phyloP scores from a whole-genome alignment of 2,329 filamentous ascomycete genomes.

The Calonectria ilicicola region DNA sequence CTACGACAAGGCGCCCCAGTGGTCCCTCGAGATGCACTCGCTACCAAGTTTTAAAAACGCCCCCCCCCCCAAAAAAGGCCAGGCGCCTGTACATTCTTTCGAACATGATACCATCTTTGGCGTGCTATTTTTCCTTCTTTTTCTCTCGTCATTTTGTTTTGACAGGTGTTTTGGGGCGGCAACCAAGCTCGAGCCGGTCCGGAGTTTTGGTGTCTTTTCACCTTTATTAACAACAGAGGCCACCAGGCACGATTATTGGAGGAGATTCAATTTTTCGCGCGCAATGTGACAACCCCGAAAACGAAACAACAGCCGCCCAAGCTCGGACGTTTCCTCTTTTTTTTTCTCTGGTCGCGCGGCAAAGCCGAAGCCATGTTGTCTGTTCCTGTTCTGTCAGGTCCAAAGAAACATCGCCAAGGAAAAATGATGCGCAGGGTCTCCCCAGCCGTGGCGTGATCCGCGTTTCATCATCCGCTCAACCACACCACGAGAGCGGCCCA shows the following conservation, averaged over 20 bases:
- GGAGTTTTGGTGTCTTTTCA: slow-evolving; percentile 8
- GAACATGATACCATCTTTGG: neutral
- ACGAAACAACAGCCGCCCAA: neutral
- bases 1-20: slow-evolving; percentile 39
- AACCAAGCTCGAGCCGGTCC: neutral
- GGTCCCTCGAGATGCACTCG: slow-evolving; percentile 31
- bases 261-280: neutral
- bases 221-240: neutral
- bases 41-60: slow-evolving; percentile 24
- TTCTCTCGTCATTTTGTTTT: too few relatives aligned
- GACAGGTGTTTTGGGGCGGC: neutral
- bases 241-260: neutral
- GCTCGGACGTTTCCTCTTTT: neutral
- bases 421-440: neutral
- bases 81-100: neutral
- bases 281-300: neutral
- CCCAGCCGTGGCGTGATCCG: neutral
- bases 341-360: neutral
- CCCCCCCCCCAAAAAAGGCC: neutral
- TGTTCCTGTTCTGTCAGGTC: neutral
- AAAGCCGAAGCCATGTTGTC: neutral
- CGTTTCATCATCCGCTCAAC: neutral
- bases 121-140: neutral
- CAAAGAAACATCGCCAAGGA: neutral
- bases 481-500: neutral